Base-by-base conservation (phyloP, 352 stramenopile species). In the Globisporangium canariense region DNA sequence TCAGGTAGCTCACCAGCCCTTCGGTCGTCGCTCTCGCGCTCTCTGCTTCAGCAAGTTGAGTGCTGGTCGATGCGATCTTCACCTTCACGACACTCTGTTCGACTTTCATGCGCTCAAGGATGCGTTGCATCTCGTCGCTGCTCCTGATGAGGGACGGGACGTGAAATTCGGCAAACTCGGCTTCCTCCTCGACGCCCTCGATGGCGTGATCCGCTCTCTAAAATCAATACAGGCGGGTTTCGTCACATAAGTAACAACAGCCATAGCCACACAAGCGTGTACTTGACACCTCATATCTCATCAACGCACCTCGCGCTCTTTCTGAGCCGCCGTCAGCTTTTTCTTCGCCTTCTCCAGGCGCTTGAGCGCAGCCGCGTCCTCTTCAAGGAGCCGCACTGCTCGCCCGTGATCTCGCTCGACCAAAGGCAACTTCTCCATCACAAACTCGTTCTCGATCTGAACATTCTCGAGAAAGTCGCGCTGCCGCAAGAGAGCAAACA, bases 121-220 rank as follows among this genome's bases (percentile, higher is more conserved):
- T 64, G 1, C 49, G n/a, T 0, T 54, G 62, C 85, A 94, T 92
- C 38, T 83, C 75, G 18, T 73, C 60, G 38, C 79, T 91, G 50
- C 70, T 89, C 58, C 76, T 70, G 38, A 90, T 72, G 1, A 94
- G 67, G 25, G 85, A 72, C 7, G 79, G 78, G 0, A 77, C 81
- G 54, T 94, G 81, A 20, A 83, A 86, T 51, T 90, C 84, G 0
- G 83, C 81, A 58, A 92, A 88, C 57, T 91, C 79, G 1, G 83
- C 83, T 46, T 92, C 83, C 68, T 94, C 81, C 62, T 92, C 81
- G 1, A 91, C 80, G 3, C 83, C 85, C 76, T 89, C 79, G 3
- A 86, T 77, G 0, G 76, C 77, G 36, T 81, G 75, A 58, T 75
- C 74, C 2, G 78, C 79, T 7, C 60, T 59, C 77, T 88, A 58